Conservation (phyloP, 805 yeast species). For the Teunomyces cretensis region DNA sequence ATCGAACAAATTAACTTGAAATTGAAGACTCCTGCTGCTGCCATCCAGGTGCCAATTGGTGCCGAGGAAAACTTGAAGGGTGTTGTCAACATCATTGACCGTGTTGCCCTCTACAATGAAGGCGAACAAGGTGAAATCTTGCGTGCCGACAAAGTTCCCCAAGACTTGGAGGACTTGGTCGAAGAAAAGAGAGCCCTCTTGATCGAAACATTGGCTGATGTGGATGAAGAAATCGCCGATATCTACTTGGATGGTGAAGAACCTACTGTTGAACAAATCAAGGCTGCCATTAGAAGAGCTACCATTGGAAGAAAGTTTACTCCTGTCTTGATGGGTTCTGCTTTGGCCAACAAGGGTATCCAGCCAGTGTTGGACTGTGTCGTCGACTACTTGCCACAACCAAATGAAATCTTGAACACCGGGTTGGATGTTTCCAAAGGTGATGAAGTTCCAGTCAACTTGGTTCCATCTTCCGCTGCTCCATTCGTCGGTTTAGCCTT, state of each 20-base stretch:
- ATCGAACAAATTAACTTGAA: conserved; percentile 87
- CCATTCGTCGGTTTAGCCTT: conserved; percentile 98
- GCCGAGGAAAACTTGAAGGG: conserved; percentile 83
- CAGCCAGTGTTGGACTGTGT: conserved; percentile 96
- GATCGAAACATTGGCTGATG: conserved; percentile 95
- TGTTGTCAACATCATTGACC: conserved; percentile 85
- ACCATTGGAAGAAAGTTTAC: conserved; percentile 95
- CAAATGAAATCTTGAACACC: conserved; percentile 86
- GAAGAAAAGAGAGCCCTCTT: conserved; percentile 85
- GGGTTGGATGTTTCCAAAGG: conserved; percentile 73
- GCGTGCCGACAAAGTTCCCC: conserved; percentile 67
- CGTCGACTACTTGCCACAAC: conserved; percentile 93
- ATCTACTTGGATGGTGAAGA: conserved; percentile 85
- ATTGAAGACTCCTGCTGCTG: conserved; percentile 92
- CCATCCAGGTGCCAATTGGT: conserved; percentile 97
- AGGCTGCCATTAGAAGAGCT: conserved; percentile 87
- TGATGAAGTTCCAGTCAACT: conserved; percentile 58
- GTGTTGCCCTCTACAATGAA: conserved; percentile 84
- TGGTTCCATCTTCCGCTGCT: conserved; percentile 67
- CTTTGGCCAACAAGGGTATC: conserved; percentile 92
- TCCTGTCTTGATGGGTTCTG: conserved; percentile 99
- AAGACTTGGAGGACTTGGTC: conserved; percentile 73
- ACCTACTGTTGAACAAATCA: conserved; percentile 81
- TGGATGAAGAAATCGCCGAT: conserved; percentile 96
- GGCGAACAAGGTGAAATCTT: conserved; percentile 87